Percentiles rank a stretch among this genome's conserved stretches.
These are phyloP conservation scores for Santalum album DNA, from an alignment of 164 flowering plant genomes.

Conservation along the genomic window DNA sequence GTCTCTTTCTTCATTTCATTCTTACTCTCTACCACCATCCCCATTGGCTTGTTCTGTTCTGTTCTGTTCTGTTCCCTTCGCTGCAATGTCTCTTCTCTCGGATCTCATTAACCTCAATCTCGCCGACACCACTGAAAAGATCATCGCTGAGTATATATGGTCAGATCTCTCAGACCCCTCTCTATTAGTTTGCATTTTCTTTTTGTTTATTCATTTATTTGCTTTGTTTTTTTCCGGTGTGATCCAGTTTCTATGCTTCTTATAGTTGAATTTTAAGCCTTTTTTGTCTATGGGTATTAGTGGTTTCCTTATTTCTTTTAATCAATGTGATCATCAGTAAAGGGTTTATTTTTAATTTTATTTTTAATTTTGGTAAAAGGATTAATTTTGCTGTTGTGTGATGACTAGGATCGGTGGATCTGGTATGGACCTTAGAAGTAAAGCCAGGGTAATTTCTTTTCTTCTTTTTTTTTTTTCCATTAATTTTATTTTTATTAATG, in stretches of 20 bases:
- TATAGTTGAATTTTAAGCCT: no score
- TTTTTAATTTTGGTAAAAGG: neutral
- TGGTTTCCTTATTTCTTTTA: no score
- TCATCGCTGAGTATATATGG: conserved; percentile 5
- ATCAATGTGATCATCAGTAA: no score
- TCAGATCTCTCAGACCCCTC: neutral
- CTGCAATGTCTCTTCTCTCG: neutral
- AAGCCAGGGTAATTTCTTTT: conserved; percentile 38
- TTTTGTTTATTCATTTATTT: neutral
- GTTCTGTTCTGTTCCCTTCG: no score
- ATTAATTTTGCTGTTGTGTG: no score
- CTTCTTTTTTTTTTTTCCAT: neutral
- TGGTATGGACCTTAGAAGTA: conserved; percentile 49
- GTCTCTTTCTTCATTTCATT: no score
- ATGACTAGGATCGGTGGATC: conserved; percentile 65
- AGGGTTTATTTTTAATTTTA: no score
- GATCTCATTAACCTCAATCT: conserved; percentile 4
- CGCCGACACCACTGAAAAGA: neutral
- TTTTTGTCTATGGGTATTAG: no score
- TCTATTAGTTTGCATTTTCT: neutral
- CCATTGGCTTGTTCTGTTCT: no score
- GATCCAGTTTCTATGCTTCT: no score
- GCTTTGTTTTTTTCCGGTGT: no score
- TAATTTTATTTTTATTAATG: neutral
- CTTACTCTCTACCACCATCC: no score